Evolutionary conservation across 1,284 basidiomycete species (phyloP), one percentile per base, ranked within the genome.

Genomic region (Wolfiporia cocos): DNA sequence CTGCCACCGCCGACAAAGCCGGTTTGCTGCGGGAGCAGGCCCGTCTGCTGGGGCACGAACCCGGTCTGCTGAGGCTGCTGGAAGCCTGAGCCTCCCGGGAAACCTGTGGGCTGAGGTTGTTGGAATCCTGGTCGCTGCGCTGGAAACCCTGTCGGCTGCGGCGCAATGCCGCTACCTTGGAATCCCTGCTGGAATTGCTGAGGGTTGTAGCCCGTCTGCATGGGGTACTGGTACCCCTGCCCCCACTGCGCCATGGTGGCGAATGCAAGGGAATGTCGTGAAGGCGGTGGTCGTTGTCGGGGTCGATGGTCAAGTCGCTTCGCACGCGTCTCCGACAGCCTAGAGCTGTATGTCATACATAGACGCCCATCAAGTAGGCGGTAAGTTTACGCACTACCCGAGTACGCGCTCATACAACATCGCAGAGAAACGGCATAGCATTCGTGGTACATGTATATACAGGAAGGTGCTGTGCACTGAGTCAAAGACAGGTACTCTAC

Each of bases 161-260:
- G 61, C 44, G 59, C 56, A 42, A 69, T 50, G 30, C 61, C 47
- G 43, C 50, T 52, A 39, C 66, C 68, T 17, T 62, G 68, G 43
- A 69, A 66, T 42, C 65, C 62, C 44, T 66, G 72, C 51, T 71
- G 70, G 42, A 63, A 63, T 42, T 56, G 58, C 43, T 68, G 65
- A 15, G 67, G 66, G 41, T 71, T 69, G 57, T 69, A 81, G 39
- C 84, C 80, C 2, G 79, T 80, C 47, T 74, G 73, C 57, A 73
- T 64, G 20, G 79, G 74, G 52, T 76, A 76, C 54, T 77, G 74
- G 15, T 67, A 80, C 58, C 72, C 66, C 47, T 78, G 76, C 44
- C 73, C 73, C 83, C 83, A 86, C 63, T 86, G 74, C 45, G 71
- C 64, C 74, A 75, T 76, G 32, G 42, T 34, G 22, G 45, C 7